Conservation (phyloP, 2,329 filamentous ascomycete genomes). For the Diaporthe citrichinensis region DNA sequence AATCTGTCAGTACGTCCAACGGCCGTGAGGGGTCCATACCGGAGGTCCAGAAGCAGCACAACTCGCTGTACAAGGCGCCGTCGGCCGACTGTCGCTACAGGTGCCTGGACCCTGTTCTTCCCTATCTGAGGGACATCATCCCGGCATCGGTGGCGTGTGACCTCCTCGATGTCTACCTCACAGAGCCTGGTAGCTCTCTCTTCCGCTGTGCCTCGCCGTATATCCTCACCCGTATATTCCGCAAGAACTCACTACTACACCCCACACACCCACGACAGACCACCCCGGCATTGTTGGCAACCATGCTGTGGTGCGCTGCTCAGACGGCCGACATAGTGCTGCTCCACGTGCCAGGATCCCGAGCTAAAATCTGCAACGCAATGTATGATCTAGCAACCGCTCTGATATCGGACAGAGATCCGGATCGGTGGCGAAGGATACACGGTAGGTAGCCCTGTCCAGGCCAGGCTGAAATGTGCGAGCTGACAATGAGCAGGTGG, state of each 20-base stretch:
- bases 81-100: constrained; percentile 54
- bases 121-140: constrained; percentile 55
- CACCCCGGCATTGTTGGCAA: constrained; percentile 60
- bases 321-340: constrained; percentile 62
- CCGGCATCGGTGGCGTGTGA: constrained; percentile 59
- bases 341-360: constrained; percentile 57
- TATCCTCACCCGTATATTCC: constrained; percentile 61
- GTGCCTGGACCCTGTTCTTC: constrained; percentile 58
- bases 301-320: constrained; percentile 63
- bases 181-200: constrained; percentile 58
- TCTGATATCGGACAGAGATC: constrained; percentile 53
- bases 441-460: constrained; percentile 47
- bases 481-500: constrained; percentile 46
- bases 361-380: constrained; percentile 56
- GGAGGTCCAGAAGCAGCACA: constrained; percentile 39
- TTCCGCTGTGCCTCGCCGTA: constrained; percentile 63
- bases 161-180: constrained; percentile 63
- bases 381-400: constrained; percentile 54
- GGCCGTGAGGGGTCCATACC: constrained; percentile 42
- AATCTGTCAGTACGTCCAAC: constrained; percentile 45
- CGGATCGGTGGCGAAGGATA: constrained; percentile 54
- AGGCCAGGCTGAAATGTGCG: neutral
- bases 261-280: constrained; percentile 56
- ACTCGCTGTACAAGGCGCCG: constrained; percentile 47
- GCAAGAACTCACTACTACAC: constrained; percentile 59